Evolutionary conservation across 2,329 filamentous ascomycete genomes (phyloP).

Genomic region (Trichoderma koningii): DNA sequence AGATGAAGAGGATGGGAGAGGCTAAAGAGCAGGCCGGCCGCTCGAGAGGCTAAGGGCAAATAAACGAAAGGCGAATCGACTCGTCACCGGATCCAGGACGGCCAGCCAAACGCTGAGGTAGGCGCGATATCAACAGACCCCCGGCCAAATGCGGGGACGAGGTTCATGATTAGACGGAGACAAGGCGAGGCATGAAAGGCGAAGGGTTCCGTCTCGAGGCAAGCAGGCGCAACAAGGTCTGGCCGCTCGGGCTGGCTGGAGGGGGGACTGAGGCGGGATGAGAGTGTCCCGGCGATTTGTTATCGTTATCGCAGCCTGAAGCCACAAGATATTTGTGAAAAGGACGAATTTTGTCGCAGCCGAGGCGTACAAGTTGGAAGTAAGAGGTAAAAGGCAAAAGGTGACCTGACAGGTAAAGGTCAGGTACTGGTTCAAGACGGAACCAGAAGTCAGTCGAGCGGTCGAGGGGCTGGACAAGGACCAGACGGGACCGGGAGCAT

Average conservation of each 20-base stretch:
- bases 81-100: slow-evolving; percentile 26
- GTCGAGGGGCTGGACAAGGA: slow-evolving; percentile 24
- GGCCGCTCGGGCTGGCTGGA: background rate
- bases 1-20: background rate
- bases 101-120: slow-evolving; percentile 23
- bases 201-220: background rate
- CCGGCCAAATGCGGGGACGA: slow-evolving; percentile 35
- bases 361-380: background rate
- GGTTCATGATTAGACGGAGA: slow-evolving; percentile 32
- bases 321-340: slow-evolving; percentile 1
- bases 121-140: slow-evolving; percentile 35
- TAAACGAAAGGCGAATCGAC: background rate
- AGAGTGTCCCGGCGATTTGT: no score
- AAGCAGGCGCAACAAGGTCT: slow-evolving; percentile 8
- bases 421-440: background rate
- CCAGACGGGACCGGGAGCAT: no score
- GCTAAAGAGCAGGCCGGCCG: background rate
- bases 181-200: slow-evolving; percentile 25
- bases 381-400: no score
- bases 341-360: slow-evolving; percentile 6
- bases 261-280: slow-evolving; percentile 3
- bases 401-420: no score
- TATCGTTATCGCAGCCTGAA: background rate
- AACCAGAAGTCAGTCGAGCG: slow-evolving; percentile 5
- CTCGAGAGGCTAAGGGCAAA: background rate